A percentile compares a stretch with the other conserved stretches of the same genome.
Evolutionary conservation across 1,284 basidiomycete genomes (phyloP).

Genomic region (Ustilago lituana): DNA sequence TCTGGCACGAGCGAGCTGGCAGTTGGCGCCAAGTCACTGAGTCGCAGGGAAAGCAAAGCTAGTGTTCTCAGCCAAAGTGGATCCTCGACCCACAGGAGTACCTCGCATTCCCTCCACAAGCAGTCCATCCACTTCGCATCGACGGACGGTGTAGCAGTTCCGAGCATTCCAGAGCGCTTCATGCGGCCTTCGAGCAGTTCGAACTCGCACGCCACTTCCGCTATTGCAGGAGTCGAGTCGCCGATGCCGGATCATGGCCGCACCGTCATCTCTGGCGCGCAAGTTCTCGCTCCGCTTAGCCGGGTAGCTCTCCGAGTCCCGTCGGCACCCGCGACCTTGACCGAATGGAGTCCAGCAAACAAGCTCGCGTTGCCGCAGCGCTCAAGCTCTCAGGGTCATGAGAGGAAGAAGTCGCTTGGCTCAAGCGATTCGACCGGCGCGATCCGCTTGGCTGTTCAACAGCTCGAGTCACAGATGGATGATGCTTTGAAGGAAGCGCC

Average conservation of each 20-base stretch:
- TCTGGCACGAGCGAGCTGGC: background rate
- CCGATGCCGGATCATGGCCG: background rate
- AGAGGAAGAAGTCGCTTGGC: slow-evolving; percentile 21
- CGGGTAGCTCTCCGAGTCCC: slow-evolving; percentile 25
- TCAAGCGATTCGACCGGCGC: slow-evolving; percentile 32
- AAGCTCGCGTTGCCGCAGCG: slow-evolving; percentile 33
- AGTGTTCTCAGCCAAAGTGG: slow-evolving; percentile 24
- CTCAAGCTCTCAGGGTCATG: slow-evolving; percentile 41
- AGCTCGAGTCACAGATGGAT: slow-evolving; percentile 56
- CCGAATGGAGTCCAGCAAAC: slow-evolving; percentile 13
- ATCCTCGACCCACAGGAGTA: slow-evolving; percentile 19
- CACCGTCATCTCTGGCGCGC: background rate
- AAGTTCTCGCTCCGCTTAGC: slow-evolving; percentile 12
- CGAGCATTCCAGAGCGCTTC: slow-evolving; percentile 36
- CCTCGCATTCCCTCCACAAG: slow-evolving; percentile 13
- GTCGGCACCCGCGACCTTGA: slow-evolving; percentile 29
- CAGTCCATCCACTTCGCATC: slow-evolving; percentile 20
- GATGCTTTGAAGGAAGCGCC: slow-evolving; percentile 43
- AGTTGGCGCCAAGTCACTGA: background rate
- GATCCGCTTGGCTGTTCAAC: slow-evolving; percentile 40
- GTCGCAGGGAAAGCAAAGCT: slow-evolving; percentile 28
- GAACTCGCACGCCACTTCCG: background rate
- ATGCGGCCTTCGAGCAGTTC: slow-evolving; percentile 23
- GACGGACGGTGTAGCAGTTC: slow-evolving; percentile 27
- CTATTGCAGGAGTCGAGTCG: background rate